Evolutionary conservation across 352 stramenopile genomes (phyloP).

Genomic region (Thalassiosira hispida): DNA sequence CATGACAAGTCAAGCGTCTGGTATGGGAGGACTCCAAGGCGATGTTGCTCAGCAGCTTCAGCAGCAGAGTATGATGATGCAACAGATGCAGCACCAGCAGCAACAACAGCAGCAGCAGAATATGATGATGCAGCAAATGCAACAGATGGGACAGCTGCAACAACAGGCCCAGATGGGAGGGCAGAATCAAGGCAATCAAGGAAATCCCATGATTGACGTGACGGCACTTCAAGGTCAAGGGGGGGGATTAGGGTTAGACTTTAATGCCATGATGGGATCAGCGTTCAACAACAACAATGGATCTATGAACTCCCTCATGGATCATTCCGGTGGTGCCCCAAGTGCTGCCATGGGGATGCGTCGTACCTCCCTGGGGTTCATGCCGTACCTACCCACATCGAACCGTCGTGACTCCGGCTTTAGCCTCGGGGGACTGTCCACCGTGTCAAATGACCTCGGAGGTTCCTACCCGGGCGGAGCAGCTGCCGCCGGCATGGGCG

Average conservation of each 20-base stretch:
- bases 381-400: conserved; percentile 14
- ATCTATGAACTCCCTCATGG: neutral
- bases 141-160: conserved; percentile 4
- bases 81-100: neutral
- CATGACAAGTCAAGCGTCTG: neutral
- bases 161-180: neutral
- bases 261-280: neutral
- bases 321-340: too few relatives aligned
- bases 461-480: too few relatives aligned
- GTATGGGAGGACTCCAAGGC: neutral
- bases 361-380: conserved; percentile 17
- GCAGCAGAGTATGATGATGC: neutral
- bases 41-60: neutral
- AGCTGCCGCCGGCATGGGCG: too few relatives aligned
- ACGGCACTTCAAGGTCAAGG: neutral
- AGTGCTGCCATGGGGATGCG: conserved; percentile 3
- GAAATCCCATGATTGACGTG: too few relatives aligned
- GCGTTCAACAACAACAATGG: neutral
- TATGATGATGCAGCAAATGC: neutral
- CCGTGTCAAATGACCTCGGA: too few relatives aligned
- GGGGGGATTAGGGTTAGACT: neutral
- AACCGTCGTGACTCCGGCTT: conserved; percentile 5
- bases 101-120: conserved; percentile 9
- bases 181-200: neutral
- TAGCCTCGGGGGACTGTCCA: neutral